Base-by-base conservation (phyloP, 2,329 filamentous ascomycete genomes). In the Aspergillus persii region DNA sequence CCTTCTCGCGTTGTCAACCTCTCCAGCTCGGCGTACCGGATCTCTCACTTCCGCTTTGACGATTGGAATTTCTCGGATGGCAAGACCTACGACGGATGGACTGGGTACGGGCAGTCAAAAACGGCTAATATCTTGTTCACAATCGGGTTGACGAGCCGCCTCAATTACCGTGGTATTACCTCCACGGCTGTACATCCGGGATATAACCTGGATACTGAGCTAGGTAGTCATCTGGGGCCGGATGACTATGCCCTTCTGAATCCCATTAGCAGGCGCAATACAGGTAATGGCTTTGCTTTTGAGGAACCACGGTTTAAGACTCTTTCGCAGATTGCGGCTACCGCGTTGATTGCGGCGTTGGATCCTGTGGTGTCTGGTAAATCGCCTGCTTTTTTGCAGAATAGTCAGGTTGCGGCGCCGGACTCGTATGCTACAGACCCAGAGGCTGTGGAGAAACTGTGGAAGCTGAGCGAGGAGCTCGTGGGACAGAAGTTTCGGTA, bases 41-140 rank as follows among this genome's bases (percentile, higher is more conserved):
- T 72, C 26, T 67, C 65, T 7, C 68, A 68, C 7, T 61, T 74
- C 47, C 60, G 64, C 3, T 70, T 73, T 31, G 61, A 72, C 12
- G 69, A 74, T 50, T 72, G 67, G 61, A 72, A 68, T 33, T 60
- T 47, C 26, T 31, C 69, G 65, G 54, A 57, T 8, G 68, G 67
- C 4, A 62, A 66, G 26, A 63, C 55, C 0, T 71, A 72, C 50
- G 56, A 71, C 41, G 68, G 64, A 30, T 77, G 74, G 63, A 61
- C 62, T 4, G 71, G 72, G 2, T 81, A 81, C 64, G 77, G 73
- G 4, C 77, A 81, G 57, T 68, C 70, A 48, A 82, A 82, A 69
- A 77, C 76, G 7, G 79, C 78, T 18, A 79, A 79, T 57, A 74
- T 81, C 44, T 64, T 81, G 31, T 78, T 77, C 59, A 69, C 76